Conservation (phyloP, 1,284 basidiomycete genomes). For the Microbotryomycetes sp. region DNA sequence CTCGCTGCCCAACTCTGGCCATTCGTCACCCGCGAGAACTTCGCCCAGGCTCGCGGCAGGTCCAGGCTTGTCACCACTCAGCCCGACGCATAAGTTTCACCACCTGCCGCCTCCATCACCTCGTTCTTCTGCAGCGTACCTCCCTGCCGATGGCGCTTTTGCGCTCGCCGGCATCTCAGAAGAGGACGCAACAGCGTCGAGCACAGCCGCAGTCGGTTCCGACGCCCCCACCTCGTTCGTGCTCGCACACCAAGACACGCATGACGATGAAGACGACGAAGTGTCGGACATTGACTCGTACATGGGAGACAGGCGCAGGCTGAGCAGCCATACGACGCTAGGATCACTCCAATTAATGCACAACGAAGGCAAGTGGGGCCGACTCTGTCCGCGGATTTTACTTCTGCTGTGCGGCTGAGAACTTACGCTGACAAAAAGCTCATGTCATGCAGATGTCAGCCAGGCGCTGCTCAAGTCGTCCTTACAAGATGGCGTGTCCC, state of each 20-base stretch:
- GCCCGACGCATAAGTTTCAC: not conserved
- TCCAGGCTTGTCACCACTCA: not conserved
- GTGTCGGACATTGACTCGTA: not conserved
- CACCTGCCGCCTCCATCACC: not conserved
- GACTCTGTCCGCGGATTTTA: not conserved
- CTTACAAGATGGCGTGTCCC: conserved; percentile 11
- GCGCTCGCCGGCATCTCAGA: not conserved
- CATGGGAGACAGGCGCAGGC: not conserved
- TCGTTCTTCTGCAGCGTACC: not conserved
- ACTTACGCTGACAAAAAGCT: not conserved
- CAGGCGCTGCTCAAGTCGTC: not conserved
- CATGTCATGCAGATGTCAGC: not conserved
- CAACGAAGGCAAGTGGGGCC: not conserved
- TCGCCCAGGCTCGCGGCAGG: no score
- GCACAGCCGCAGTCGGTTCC: not conserved
- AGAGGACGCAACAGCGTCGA: not conserved
- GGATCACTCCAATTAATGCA: not conserved
- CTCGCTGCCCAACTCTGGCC: no score
- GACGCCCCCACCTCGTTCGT: no score
- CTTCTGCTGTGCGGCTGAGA: no score
- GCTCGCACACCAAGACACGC: not conserved
- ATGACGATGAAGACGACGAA: not conserved
- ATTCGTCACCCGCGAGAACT: no score
- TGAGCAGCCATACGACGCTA: not conserved
- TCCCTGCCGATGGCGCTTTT: not conserved